Evolutionary conservation across 2,329 filamentous ascomycete species (phyloP), one percentile per base, ranked within the genome.

Genomic region (Cladosporium sp.): DNA sequence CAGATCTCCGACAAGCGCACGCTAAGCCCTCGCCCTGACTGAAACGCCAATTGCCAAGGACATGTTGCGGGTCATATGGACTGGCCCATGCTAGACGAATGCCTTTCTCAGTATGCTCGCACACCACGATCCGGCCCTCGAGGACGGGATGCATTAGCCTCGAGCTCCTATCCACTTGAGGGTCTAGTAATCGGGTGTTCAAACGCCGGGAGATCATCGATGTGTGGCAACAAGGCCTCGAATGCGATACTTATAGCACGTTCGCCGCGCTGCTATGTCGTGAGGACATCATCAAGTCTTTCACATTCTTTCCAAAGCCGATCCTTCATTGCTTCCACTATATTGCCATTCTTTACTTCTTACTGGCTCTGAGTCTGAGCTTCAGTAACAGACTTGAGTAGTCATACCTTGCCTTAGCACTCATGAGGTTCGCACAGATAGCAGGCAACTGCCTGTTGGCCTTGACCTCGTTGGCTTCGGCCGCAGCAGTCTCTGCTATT

Each of bases 381-480:
- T 40, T 47, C 37, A 47, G 32, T 22, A 47, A 2, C 19, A 28
- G 20, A 39, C 40, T 55, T 55, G 52, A 10, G n/a, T 37, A 19
- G 1, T 40, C 24, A 20, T 53, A n/a, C 13, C 40, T 55, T 28
- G 9, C 10, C 34, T 47, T 28, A 9, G 24, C 25, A 37, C 13
- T 6, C 35, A 60, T 60, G 58, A 58, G 56, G 44, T 50, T 60
- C 56, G 15, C 50, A 39, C 48, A 51, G 10, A 39, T 58, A 15
- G 56, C 50, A 40, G 56, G 55, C 55, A 36, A 40, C 37, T 58
- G 58, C 55, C 42, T 60, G 10, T 28, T 51, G 39, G 50, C 48
- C 3, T 48, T 60, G 35, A 45, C 58, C 22, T 49, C 48, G n/a
- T 19, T 60, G n/a, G 55, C 44, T 22, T 52, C 47, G 6, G 55